Conservation (phyloP, 2,329 filamentous ascomycete genomes). For the Spiromastix sp. region DNA sequence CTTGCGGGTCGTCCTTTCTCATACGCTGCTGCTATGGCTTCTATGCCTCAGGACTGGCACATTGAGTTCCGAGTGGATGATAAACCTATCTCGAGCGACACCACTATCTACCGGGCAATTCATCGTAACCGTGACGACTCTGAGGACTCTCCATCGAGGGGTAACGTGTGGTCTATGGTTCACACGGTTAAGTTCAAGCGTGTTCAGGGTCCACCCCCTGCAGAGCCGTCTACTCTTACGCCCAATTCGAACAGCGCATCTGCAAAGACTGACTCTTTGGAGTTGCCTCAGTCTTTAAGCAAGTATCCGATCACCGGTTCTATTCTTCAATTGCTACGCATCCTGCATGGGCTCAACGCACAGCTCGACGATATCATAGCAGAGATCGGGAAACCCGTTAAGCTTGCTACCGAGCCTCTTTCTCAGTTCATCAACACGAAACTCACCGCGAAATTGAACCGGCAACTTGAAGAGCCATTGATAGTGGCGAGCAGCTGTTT, state of each 20-base stretch:
- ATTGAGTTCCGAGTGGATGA: conserved; percentile 87
- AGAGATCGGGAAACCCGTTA: conserved; percentile 60
- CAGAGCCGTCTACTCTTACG: conserved; percentile 56
- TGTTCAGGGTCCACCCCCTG: conserved; percentile 69
- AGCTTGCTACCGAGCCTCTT: conserved; percentile 68
- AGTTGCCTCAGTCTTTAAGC: conserved; percentile 66
- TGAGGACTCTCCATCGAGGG: conserved; percentile 58
- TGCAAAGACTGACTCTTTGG: conserved; percentile 45
- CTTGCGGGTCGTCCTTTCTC: conserved; percentile 50
- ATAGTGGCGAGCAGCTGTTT: conserved; percentile 96
- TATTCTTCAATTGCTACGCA: conserved; percentile 78
- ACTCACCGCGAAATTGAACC: conserved; percentile 91
- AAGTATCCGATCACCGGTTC: conserved; percentile 77
- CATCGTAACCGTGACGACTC: conserved; percentile 55
- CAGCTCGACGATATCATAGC: conserved; percentile 85
- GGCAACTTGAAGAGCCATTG: conserved; percentile 89
- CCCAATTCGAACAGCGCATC: conserved; percentile 36
- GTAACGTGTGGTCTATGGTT: conserved; percentile 82
- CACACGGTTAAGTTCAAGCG: conserved; percentile 89
- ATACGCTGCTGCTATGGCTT: conserved; percentile 74
- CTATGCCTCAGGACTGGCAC: conserved; percentile 86
- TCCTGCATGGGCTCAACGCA: conserved; percentile 83
- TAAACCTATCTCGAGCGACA: conserved; percentile 78
- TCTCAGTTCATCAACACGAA: conserved; percentile 98
- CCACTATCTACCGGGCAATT: conserved; percentile 90